Base-by-base conservation (phyloP, 192 early-diverging fungal genomes). In the Coemansia sp. region DNA sequence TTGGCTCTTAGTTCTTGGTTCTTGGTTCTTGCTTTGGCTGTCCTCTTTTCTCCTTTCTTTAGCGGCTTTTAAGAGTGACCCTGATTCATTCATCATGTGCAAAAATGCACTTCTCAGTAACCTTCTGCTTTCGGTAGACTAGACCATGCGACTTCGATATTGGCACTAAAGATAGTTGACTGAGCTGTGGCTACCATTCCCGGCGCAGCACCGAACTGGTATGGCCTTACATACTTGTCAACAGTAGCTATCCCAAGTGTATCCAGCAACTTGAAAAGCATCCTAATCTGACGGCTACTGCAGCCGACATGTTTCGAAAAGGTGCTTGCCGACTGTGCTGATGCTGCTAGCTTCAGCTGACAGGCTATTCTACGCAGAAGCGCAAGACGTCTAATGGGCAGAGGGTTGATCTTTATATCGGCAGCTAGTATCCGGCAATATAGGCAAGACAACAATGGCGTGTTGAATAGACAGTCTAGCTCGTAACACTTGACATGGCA, bases 401-500 rank as follows among this genome's bases (percentile, higher is more conserved):
- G 5, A 20, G 60, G 46, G 25, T 37, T n/a, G 8, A 21, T 21
- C 3, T 31, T 25, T 1, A 49, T 45, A 16, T 39, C 25, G 1
- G 45, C 64, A 26, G 52, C 52, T n/a, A 26, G 25, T 15, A 64
- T 21, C 26, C 63, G 67, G 55, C 77, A 80, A 34, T 25, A 60
- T n/a, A 74, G 31, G 26, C 77, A 80, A 15, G 59, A 28, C 10
- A 42, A 4, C 26, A n/a, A 45, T 2, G 63, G 59, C 25, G 45
- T 34, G 31, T 28, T 28, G 4, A 30, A 28, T 7, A 34, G 35
- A 13, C 56, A 55, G 12, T 58, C 55, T 4, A 64, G 42, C 42
- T 35, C 68, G 48, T 74, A 81, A 35, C 78, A 81, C 10, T 28
- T 26, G 18, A 21, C 33, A 28, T 75, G 78, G 43, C 61, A 65